Evolutionary conservation across 345 rosid species (phyloP), one percentile per base, ranked within the genome.

Genomic region (Populus ilicifolia): DNA sequence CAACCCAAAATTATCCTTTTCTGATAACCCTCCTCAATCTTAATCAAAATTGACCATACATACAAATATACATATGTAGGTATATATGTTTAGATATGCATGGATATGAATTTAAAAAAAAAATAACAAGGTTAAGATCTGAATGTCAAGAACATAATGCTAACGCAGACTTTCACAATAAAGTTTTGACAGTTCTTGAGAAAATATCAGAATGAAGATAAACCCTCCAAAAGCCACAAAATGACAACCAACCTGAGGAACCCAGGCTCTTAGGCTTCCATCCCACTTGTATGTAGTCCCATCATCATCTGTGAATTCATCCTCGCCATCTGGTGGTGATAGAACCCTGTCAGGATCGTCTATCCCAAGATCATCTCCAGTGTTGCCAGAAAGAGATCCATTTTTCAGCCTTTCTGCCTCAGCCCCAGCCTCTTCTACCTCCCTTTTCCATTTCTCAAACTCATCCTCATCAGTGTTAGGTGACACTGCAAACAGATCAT

Each of bases 241-340:
- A 36, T 43, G 69, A 71, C 20, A 70, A 84, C 85, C 82, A 76
- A 96, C 99, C 98, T 94, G 97, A 79, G 98, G 98, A 87, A 82
- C 98, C 94, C 97, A 96, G 77, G 84, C 97, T 83, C 92, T 86
- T 74, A 87, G 86, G 78, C 83, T 68, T 81, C 82, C 83, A 85
- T 93, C 86, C 98, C 98, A 93, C 88, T 89, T 92, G 85, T 96
- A 93, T 62, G 71, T 84, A 68, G 96, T 94, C 38, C 98, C 98
- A 84, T 92, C 98, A 80, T 96, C 99, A 87, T 96, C 97, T 0
- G 90, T 88, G 81, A 96, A 96, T 89, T 96, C 97, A 71, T 92
- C 90, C 84, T 91, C 98, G 27, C 92, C 98, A 48, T 94, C 95
- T 20, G 98, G 96, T 50, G 96, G 98, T 69, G 91, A 86, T 29